These are phyloP conservation scores for Triticum urartu DNA, from an alignment of 176 grass and related monocot genomes.

Conservation along the genomic window DNA sequence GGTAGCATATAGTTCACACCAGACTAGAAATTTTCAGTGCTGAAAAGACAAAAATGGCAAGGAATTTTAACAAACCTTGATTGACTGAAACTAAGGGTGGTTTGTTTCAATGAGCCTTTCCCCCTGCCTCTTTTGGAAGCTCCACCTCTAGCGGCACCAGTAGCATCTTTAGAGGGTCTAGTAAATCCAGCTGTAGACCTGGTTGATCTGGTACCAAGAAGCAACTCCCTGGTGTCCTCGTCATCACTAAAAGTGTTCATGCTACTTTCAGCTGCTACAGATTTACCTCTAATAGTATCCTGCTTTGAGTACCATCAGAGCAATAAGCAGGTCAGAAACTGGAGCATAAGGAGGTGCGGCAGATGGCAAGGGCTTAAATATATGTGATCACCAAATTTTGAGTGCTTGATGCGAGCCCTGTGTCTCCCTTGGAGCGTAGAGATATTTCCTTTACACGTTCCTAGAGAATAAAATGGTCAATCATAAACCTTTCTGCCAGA, in stretches of 20 bases:
- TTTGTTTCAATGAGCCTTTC: constrained; percentile 60
- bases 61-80: constrained; percentile 49
- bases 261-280: constrained; percentile 42
- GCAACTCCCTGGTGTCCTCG: constrained; percentile 62
- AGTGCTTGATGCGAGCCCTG: constrained; percentile 45
- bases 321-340: not conserved
- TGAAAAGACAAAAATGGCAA: not conserved
- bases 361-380: constrained; percentile 9
- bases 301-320: constrained; percentile 28
- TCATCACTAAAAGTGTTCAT: constrained; percentile 68
- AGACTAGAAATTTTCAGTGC: not conserved
- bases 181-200: constrained; percentile 44
- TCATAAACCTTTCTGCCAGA: constrained; percentile 13
- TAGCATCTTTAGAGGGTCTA: constrained; percentile 49
- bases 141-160: constrained; percentile 40
- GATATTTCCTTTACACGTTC: constrained; percentile 81
- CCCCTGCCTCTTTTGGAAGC: constrained; percentile 60
- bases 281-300: constrained; percentile 50
- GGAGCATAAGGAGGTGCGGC: not conserved
- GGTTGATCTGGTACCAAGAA: constrained; percentile 38
- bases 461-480: constrained; percentile 37
- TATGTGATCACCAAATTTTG: constrained; percentile 54
- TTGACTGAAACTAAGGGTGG: constrained; percentile 55
- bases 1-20: not conserved
- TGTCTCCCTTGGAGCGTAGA: constrained; percentile 51